Percentiles rank a stretch among this genome's conserved stretches.
Conservation (phyloP, 2,329 filamentous ascomycete genomes). For the Fusarium xyrophilum region DNA sequence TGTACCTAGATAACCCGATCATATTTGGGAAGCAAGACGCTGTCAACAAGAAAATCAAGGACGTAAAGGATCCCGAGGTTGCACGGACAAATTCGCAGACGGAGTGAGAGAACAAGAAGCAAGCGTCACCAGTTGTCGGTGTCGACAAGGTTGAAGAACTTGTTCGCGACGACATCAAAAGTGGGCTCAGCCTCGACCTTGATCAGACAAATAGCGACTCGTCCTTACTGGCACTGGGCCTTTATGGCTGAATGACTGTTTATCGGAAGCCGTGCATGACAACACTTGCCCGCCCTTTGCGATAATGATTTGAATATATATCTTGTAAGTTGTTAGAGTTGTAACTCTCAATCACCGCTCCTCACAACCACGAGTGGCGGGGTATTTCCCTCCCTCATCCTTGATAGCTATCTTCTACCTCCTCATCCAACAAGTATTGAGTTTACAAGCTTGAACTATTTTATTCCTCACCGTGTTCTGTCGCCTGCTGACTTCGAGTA, state of each 20-base stretch:
- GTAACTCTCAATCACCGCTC: background rate
- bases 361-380: background rate
- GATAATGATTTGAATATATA: background rate
- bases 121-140: background rate
- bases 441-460: background rate
- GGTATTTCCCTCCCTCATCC: background rate
- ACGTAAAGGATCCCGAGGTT: background rate
- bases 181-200: background rate
- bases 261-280: too few species aligned
- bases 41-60: background rate
- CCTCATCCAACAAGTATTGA: background rate
- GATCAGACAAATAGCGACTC: background rate
- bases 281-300: background rate
- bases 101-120: background rate
- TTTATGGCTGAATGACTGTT: background rate
- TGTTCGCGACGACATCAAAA: background rate
- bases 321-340: background rate
- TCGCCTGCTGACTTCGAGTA: background rate
- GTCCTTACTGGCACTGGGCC: background rate
- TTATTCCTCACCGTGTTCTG: background rate
- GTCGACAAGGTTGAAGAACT: background rate
- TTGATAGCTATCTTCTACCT: background rate
- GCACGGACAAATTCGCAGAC: background rate
- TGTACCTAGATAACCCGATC: background rate
- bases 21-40: fast-evolving